Evolutionary conservation across 208 protist genomes (phyloP).

Genomic region (Entamoeba dispar): DNA sequence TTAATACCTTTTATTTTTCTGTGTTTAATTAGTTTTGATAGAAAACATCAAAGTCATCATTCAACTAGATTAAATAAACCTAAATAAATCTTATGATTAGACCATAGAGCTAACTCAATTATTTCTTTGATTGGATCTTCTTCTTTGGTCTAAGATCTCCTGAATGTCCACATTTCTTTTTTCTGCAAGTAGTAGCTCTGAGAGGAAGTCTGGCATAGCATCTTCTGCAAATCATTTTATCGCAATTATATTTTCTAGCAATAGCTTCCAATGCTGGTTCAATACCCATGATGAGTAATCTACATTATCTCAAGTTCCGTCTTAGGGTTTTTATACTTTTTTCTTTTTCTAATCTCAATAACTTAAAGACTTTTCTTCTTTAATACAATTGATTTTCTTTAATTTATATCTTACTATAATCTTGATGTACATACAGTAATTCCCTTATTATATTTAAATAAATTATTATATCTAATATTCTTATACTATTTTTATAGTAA

Average conservation of each 20-base stretch:
- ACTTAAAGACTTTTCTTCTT: no score
- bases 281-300: slow-evolving; percentile 41
- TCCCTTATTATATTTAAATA: no score
- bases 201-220: slow-evolving; percentile 88
- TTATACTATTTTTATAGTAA: no score
- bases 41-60: no score
- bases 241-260: slow-evolving; percentile 74
- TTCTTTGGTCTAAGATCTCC: slow-evolving; percentile 95
- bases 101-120: neutral
- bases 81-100: no score
- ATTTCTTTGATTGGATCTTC: slow-evolving; percentile 20
- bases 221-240: slow-evolving; percentile 26
- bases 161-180: slow-evolving; percentile 95
- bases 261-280: slow-evolving; percentile 81
- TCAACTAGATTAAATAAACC: no score
- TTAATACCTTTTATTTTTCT: no score
- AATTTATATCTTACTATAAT: no score
- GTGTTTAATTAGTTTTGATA: no score
- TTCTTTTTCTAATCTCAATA: neutral
- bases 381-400: no score
- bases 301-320: neutral
- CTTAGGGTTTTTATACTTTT: neutral
- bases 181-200: slow-evolving; percentile 90
- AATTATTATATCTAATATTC: no score
- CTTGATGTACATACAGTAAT: no score